Conservation (phyloP, 2,329 filamentous ascomycete species). For the Neofusicoccum ribis region DNA sequence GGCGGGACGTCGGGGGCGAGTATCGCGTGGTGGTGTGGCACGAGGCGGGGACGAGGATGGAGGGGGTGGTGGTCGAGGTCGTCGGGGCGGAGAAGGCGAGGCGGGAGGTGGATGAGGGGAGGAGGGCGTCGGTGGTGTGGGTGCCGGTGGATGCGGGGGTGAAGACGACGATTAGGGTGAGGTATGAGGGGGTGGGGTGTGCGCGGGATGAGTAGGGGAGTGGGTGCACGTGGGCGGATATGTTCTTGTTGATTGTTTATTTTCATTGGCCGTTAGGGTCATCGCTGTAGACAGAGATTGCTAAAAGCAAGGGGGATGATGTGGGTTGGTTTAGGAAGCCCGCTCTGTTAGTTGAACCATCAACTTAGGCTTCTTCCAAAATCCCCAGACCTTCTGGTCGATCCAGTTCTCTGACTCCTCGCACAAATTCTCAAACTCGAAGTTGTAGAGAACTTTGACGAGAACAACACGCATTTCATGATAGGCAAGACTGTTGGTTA, state of each 20-base stretch:
- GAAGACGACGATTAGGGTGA: background rate
- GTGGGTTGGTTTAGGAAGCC: too few species aligned
- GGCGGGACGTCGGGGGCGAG: background rate
- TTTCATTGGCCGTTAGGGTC: too few species aligned
- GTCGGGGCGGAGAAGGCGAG: background rate
- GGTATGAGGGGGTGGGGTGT: background rate
- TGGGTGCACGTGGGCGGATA: too few species aligned
- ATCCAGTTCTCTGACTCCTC: slow-evolving; percentile 33
- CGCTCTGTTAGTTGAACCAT: slow-evolving; percentile 27
- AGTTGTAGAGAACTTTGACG: slow-evolving; percentile 38
- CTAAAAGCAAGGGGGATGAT: too few species aligned
- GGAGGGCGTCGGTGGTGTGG: background rate
- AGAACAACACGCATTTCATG: slow-evolving; percentile 45
- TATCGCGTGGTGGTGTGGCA: slow-evolving; percentile 12
- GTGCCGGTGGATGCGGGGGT: background rate
- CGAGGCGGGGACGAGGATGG: background rate
- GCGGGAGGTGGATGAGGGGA: background rate
- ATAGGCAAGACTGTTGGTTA: slow-evolving; percentile 32
- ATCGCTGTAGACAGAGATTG: too few species aligned
- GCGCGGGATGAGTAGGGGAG: too few species aligned
- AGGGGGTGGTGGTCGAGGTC: background rate
- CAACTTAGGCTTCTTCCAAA: slow-evolving; percentile 41
- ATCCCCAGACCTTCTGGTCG: slow-evolving; percentile 34
- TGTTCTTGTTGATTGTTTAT: too few species aligned
- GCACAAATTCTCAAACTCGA: slow-evolving; percentile 37